These are phyloP conservation scores for Isatis tinctoria DNA, from an alignment of 345 rosid species.

Conservation along the genomic window DNA sequence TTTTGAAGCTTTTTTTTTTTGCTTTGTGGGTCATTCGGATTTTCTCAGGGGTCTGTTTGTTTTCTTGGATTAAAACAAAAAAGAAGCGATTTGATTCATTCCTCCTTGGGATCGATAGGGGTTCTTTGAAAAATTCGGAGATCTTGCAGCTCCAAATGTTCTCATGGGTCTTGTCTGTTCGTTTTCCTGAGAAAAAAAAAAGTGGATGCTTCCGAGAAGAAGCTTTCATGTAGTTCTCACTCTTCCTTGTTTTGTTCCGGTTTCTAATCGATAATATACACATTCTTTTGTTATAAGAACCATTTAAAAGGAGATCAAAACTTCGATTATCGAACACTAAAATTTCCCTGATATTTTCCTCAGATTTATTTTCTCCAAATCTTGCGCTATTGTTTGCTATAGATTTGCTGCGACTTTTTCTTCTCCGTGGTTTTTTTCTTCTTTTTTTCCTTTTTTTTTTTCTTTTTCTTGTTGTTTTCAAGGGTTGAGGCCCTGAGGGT, in stretches of 20 bases:
- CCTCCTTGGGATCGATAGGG: not conserved
- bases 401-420: not conserved
- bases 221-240: not conserved
- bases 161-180: conserved; percentile 3
- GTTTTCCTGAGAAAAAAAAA: conserved; percentile 4
- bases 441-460: no score
- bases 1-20: not conserved
- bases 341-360: not conserved
- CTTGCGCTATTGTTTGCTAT: not conserved
- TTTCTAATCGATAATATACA: not conserved
- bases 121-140: not conserved
- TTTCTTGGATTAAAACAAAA: not conserved
- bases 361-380: conserved; percentile 4
- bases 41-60: not conserved
- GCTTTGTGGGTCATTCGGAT: not conserved
- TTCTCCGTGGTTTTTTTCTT: not conserved
- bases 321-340: not conserved
- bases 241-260: not conserved
- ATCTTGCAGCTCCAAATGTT: not conserved
- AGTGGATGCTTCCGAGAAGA: not conserved
- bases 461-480: no score
- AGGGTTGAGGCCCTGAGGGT: not conserved
- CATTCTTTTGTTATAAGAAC: not conserved
- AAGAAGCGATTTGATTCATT: not conserved
- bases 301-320: not conserved